Percentiles rank a stretch among this genome's conserved stretches.
Conservation (phyloP, 495 filamentous ascomycete genomes). For the Talaromyces nanjingensis region DNA sequence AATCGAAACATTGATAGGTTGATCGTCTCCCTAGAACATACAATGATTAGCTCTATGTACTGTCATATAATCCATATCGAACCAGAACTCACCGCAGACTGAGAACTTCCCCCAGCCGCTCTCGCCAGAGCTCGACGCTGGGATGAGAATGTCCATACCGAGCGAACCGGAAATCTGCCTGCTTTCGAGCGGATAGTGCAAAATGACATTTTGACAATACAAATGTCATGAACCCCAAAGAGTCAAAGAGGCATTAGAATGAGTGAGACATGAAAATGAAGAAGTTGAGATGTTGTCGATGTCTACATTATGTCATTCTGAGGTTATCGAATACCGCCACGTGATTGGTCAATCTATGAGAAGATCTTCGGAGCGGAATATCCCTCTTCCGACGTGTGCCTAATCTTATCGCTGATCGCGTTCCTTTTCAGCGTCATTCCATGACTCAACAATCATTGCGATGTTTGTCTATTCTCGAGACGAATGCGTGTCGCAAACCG, state of each 20-base stretch:
- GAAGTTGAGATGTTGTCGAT: not conserved
- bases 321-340: not conserved
- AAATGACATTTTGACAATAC: not conserved
- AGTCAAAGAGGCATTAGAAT: not conserved
- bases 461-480: not conserved
- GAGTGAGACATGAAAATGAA: not conserved
- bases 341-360: slow-evolving; percentile 3
- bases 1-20: slow-evolving; percentile 16
- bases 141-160: not conserved
- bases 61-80: too few species aligned
- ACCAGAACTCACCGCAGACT: not conserved
- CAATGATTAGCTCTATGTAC: too few species aligned
- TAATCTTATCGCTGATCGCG: slow-evolving; percentile 1
- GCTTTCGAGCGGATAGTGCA: not conserved
- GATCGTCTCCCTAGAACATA: slow-evolving; percentile 22
- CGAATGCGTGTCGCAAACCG: not conserved
- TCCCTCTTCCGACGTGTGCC: not conserved
- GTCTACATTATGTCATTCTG: slow-evolving; percentile 4
- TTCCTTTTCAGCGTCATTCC: not conserved
- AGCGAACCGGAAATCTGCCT: not conserved
- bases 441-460: not conserved
- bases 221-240: not conserved
- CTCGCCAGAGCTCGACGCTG: not conserved
- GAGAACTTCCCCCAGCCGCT: not conserved
- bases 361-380: not conserved